Base-by-base conservation (phyloP, 805 yeast species). In the Millerozyma miso region DNA sequence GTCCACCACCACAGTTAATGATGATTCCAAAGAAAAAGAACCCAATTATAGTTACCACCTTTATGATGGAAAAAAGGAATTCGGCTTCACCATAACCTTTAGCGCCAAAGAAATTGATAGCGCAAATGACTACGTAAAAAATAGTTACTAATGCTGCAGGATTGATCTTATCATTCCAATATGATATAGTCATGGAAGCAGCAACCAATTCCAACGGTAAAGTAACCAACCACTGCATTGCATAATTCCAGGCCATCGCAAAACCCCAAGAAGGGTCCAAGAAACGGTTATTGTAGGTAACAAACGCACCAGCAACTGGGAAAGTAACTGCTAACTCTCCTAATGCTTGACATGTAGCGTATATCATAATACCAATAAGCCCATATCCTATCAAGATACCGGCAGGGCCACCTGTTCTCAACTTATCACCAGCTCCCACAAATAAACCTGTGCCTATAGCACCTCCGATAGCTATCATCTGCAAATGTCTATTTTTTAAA, bases 391-490 rank as follows among this genome's bases (percentile, higher is more conserved):
- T 78, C 37, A 82, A 55, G 51, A 70, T 42, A 85, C 83, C 73
- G 48, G 83, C 86, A 14, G 93, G 91, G 19, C 93, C 93, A 58
- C 88, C 85, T 23, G 73, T 67, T 14, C 73, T 51, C 41, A 85
- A 63, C 2, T 86, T 76, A 14, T 73, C 62, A 46, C 87, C 86
- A 2, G 88, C 76, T 55, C 88, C 88, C 26, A 88, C 84, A 47
- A 88, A 80, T 40, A 88, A 69, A 56, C 93, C 95, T 6, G 91
- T 83, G 53, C 95, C 96, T 51, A 87, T 85, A 45, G 85, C 76
- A 33, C 91, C 90, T 51, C 91, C 93, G 48, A 86, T 71, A 39
- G 93, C 90, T 64, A 86, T 86, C 88, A 85, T 81, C 46, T 83
- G 81, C 50, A 86, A 63, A 59, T 86, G 91, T 56, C 90, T 73